phyloP scores from a whole-genome alignment of 2,329 filamentous ascomycete species.

The Chaetomium globosum region DNA sequence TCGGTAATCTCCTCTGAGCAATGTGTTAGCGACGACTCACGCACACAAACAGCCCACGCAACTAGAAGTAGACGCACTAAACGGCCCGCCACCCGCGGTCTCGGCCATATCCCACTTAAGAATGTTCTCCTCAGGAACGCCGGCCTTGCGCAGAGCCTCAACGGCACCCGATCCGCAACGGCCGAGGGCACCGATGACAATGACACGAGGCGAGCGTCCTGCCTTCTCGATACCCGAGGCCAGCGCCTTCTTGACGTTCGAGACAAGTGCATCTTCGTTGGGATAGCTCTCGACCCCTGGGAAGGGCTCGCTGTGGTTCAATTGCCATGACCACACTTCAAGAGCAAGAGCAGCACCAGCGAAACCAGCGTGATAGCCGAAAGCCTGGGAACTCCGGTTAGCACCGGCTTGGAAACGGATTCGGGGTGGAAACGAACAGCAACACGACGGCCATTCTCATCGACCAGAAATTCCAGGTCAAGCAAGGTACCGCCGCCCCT shows the following conservation, averaged over 20 bases:
- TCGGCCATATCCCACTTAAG: conserved; percentile 74
- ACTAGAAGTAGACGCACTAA: conserved; percentile 43
- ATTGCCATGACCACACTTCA: conserved; percentile 81
- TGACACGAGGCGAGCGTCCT: conserved; percentile 69
- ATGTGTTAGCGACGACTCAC: conserved; percentile 18
- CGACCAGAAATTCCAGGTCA: conserved; percentile 81
- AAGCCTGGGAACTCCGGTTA: conserved; percentile 47
- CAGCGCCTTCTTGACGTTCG: conserved; percentile 72
- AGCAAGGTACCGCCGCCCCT: conserved; percentile 75
- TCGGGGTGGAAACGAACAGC: conserved; percentile 45
- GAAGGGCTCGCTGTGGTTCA: conserved; percentile 62
- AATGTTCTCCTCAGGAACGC: conserved; percentile 70
- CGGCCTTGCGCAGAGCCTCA: conserved; percentile 74
- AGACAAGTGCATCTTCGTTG: conserved; percentile 73
- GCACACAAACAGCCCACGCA: background rate
- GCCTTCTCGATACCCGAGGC: conserved; percentile 64
- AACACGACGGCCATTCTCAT: conserved; percentile 70
- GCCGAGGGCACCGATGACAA: conserved; percentile 83
- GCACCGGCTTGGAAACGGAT: background rate
- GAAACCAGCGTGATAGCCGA: conserved; percentile 76
- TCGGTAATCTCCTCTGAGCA: conserved; percentile 68
- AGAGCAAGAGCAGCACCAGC: conserved; percentile 73
- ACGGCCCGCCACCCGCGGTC: conserved; percentile 75
- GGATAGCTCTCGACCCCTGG: conserved; percentile 69
- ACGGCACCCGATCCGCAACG: conserved; percentile 85